phyloP scores from a whole-genome alignment of 352 stramenopile species.

The Labyrinthula sp. region DNA sequence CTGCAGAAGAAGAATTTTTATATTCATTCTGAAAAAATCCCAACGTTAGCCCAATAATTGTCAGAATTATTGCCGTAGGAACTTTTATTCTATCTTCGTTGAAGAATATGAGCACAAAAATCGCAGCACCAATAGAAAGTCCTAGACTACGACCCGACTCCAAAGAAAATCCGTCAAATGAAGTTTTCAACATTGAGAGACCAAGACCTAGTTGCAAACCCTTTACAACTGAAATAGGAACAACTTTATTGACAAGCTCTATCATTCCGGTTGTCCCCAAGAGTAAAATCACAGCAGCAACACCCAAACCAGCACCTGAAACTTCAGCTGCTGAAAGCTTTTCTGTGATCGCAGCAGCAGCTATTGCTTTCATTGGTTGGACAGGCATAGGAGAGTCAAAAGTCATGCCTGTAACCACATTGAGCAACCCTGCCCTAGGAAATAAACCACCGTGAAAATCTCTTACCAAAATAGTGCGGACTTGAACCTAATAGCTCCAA shows the following conservation, averaged over 20 bases:
- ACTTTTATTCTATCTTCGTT: no score
- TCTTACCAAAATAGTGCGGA: conserved; percentile 71
- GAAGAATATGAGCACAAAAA: no score
- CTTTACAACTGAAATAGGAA: conserved; percentile 61
- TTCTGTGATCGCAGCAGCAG: conserved; percentile 54
- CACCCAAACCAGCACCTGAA: conserved; percentile 56
- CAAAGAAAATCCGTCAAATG: no score
- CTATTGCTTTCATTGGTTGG: conserved; percentile 80
- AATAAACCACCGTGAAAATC: no score
- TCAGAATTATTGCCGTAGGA: conserved; percentile 11
- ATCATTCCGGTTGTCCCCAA: conserved; percentile 62
- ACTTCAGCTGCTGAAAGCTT: conserved; percentile 41
- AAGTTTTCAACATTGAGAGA: conserved; percentile 53
- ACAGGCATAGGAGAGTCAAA: conserved; percentile 78
- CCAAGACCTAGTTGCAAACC: conserved; percentile 71
- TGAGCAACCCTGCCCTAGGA: conserved; percentile 62
- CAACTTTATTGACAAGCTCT: conserved; percentile 56
- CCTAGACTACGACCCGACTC: conserved; percentile 52
- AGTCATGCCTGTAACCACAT: conserved; percentile 50
- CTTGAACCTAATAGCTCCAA: conserved; percentile 57
- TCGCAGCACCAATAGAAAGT: conserved; percentile 30
- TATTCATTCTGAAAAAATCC: conserved; percentile 5
- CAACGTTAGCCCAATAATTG: conserved; percentile 7
- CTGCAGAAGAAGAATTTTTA: conserved; percentile 1
- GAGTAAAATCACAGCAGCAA: conserved; percentile 46